Base-by-base conservation (phyloP, 495 filamentous ascomycete genomes). In the Hypomontagnella submonticulosa region DNA sequence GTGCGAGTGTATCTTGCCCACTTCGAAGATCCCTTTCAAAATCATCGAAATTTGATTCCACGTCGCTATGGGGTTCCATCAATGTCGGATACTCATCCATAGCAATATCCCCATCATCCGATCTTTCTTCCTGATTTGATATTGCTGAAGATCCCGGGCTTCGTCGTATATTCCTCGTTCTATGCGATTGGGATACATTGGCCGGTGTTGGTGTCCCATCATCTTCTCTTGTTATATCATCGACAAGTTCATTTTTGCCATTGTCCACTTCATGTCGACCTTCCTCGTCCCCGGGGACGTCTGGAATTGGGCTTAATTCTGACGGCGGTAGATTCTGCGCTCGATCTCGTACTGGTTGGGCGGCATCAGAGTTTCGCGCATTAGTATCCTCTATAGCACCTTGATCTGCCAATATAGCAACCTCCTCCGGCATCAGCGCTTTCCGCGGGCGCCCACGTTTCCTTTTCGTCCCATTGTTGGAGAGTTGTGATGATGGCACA, bases 1-100 rank as follows among this genome's bases (percentile, higher is more conserved):
- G 72, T 50, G 76, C 69, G 30, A 81, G 63, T 0, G 80, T 82
- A 40, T 83, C 78, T 37, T 80, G 75, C 10, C 66, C 49, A 27
- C 64, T 61, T 33, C 59, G 41, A 30, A 42, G 63, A 15, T 54
- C 49, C 13, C 41, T 57, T 13, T 67, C 61, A 13, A 40, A 27
- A 42, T 59, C 54, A 42, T 51, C 61, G 0, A 71, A 50, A 15
- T 71, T 53, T 7, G 73, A 75, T 32, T 49, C 64, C 18, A 57
- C 37, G 43, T 75, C 73, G 57, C 71, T 73, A 13, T 70, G 71
- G 9, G 60, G 55, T 12, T 75, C 71, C 53, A 50, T 53, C 32
- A 67, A 58, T 42, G 56, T 33, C 13, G 70, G 59, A 52, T 67
- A 74, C 23, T 54, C 65, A 11, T 8, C n/a, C 46, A 62, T 61